Percentiles rank a stretch among this genome's conserved stretches.
phyloP scores from a whole-genome alignment of 2,329 filamentous ascomycete species.

The Penicillium digitatum region DNA sequence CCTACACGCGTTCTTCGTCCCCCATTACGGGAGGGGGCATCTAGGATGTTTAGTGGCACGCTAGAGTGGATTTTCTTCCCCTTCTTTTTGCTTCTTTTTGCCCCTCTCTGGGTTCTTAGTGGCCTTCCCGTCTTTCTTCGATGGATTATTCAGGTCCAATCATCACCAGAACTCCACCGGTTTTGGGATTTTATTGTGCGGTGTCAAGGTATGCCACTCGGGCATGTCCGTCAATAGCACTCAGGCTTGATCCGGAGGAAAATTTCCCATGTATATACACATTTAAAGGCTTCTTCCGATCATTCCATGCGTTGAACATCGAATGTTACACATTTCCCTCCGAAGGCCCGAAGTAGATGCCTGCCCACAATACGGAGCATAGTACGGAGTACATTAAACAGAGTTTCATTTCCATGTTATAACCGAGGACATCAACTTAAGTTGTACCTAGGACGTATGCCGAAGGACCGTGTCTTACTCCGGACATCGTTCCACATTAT shows the following conservation, averaged over 20 bases:
- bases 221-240: neutral
- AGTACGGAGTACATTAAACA: too few relatives aligned
- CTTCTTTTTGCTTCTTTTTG: constrained; percentile 3
- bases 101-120: neutral
- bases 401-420: neutral
- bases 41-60: constrained; percentile 3
- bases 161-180: neutral
- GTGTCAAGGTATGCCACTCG: neutral
- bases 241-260: neutral
- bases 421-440: neutral
- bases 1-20: neutral
- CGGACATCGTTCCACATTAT: neutral
- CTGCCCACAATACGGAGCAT: neutral
- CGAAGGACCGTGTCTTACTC: neutral
- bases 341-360: neutral
- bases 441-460: too few relatives aligned
- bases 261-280: neutral
- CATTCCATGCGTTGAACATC: neutral
- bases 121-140: constrained; percentile 2
- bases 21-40: neutral
- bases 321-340: neutral
- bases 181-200: neutral
- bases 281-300: neutral
- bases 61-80: neutral
- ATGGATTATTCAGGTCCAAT: neutral